A percentile compares a stretch with the other conserved stretches of the same genome.
Conservation (phyloP, 2,329 filamentous ascomycete genomes). For the Pseudohalonectria lignicola region DNA sequence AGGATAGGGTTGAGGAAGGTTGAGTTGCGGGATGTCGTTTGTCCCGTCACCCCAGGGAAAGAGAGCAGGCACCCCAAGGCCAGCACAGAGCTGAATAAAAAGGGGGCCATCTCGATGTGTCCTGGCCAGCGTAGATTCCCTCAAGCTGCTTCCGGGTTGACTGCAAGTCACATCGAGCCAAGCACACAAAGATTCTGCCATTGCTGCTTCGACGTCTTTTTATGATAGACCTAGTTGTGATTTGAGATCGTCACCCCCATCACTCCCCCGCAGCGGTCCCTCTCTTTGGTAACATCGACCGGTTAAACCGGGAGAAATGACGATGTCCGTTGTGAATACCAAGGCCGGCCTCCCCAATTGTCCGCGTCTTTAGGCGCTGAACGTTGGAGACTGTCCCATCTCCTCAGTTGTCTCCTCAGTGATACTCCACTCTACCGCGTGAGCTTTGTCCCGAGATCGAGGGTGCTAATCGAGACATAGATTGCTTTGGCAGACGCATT, state of each 20-base stretch:
- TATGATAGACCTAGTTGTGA: not conserved
- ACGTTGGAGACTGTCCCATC: too few species aligned
- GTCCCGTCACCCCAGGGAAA: not conserved
- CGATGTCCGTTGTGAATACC: not conserved
- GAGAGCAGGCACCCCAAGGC: not conserved
- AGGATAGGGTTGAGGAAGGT: conserved; percentile 26
- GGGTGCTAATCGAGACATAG: too few species aligned
- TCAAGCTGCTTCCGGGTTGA: too few species aligned
- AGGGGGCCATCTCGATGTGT: not conserved
- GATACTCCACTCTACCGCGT: too few species aligned
- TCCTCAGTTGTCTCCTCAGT: too few species aligned
- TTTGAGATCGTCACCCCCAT: not conserved
- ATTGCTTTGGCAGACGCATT: too few species aligned
- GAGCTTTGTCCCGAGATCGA: too few species aligned
- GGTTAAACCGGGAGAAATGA: not conserved
- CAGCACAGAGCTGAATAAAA: not conserved
- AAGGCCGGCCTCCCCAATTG: not conserved
- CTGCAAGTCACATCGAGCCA: too few species aligned
- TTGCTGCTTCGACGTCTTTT: not conserved
- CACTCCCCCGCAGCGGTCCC: not conserved
- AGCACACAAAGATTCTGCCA: not conserved
- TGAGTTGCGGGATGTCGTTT: conserved; percentile 8
- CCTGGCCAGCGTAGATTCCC: not conserved
- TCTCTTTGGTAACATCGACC: not conserved
- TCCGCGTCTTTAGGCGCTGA: not conserved